A percentile compares a stretch with the other conserved stretches of the same genome.
These are phyloP conservation scores for Fragaria nilgerrensis DNA, from an alignment of 306 rosid genomes.

Conservation along the genomic window DNA sequence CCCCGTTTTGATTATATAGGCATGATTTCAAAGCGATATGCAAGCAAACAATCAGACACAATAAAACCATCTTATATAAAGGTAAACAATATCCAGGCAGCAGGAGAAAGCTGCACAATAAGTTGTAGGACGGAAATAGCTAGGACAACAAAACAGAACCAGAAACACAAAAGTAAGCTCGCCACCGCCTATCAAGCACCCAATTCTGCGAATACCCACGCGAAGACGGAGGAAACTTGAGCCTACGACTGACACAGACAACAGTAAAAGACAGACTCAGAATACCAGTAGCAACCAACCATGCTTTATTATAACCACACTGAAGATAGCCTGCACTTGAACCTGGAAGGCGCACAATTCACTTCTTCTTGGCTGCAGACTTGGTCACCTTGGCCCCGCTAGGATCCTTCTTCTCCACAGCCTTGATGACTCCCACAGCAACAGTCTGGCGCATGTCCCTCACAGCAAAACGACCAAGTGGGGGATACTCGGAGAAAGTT, in stretches of 20 bases:
- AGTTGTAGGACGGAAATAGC: background rate
- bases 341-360: conserved; percentile 40
- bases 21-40: too few species aligned
- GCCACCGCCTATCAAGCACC: conserved; percentile 73
- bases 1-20: too few species aligned
- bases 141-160: background rate
- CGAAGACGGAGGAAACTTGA: conserved; percentile 38
- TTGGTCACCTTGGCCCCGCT: conserved; percentile 71
- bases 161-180: background rate
- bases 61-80: background rate
- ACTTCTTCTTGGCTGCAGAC: conserved; percentile 80
- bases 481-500: conserved; percentile 77
- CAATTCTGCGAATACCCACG: conserved; percentile 49
- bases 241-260: background rate
- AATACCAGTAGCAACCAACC: conserved; percentile 15
- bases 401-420: conserved; percentile 87
- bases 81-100: background rate
- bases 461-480: conserved; percentile 88
- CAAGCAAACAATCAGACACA: background rate
- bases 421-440: conserved; percentile 90
- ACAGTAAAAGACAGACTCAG: background rate
- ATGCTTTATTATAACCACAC: conserved; percentile 24
- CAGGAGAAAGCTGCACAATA: background rate
- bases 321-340: background rate
- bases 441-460: conserved; percentile 95